Percentiles rank a stretch among this genome's conserved stretches.
These are phyloP conservation scores for Candida smagusa DNA, from an alignment of 1,139 yeast species.

Conservation along the genomic window DNA sequence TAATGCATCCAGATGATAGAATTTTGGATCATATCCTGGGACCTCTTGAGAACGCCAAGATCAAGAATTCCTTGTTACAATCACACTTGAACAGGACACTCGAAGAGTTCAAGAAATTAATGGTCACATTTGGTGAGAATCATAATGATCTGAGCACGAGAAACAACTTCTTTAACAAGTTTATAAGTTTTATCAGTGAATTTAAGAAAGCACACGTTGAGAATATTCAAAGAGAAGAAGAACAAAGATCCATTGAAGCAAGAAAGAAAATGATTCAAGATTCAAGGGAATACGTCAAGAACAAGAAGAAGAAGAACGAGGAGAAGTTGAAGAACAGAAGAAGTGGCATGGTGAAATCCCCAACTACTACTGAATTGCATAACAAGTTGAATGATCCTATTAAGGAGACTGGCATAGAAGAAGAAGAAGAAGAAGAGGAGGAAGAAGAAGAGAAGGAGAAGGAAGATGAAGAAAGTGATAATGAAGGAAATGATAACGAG, in stretches of 20 bases:
- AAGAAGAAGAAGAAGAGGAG: constrained; percentile 6
- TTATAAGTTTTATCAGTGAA: constrained; percentile 36
- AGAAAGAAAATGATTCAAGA: constrained; percentile 36
- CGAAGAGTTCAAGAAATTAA: constrained; percentile 53
- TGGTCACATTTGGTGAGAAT: constrained; percentile 85
- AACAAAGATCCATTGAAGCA: constrained; percentile 37
- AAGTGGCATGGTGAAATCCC: constrained; percentile 1
- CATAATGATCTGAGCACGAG: constrained; percentile 49
- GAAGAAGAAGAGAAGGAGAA: constrained; percentile 16
- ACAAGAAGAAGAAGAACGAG: constrained; percentile 8
- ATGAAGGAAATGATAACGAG: constrained; percentile 11
- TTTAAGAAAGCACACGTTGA: constrained; percentile 47
- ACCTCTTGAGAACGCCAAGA: constrained; percentile 62
- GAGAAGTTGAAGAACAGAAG: constrained; percentile 8
- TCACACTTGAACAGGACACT: constrained; percentile 55
- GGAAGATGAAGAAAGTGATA: constrained; percentile 8
- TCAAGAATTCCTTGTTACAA: constrained; percentile 54
- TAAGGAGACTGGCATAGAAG: constrained; percentile 8
- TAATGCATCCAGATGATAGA: constrained; percentile 76
- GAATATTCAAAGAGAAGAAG: constrained; percentile 47
- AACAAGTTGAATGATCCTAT: neutral
- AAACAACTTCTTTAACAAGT: constrained; percentile 36
- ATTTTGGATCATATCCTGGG: constrained; percentile 45
- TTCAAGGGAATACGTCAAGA: constrained; percentile 12
- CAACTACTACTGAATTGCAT: neutral